Evolutionary conservation across 352 stramenopile genomes (phyloP).

Genomic region (Phytophthora sp.): DNA sequence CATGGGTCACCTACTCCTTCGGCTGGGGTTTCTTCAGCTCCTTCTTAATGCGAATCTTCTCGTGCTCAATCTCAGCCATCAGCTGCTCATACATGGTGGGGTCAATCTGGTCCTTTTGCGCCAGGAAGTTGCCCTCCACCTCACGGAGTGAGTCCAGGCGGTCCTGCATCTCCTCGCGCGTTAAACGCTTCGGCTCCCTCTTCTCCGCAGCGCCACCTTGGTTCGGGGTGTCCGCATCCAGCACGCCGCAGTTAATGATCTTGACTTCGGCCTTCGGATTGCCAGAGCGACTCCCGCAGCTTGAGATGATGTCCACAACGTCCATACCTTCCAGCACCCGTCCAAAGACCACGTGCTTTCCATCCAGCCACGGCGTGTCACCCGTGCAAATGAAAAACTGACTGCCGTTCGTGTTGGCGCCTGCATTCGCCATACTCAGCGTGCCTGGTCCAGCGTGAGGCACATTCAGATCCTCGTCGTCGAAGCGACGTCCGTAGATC

Average conservation of each 20-base stretch:
- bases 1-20: conserved; percentile 15
- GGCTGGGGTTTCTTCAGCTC: conserved; percentile 49
- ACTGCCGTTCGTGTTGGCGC: conserved; percentile 91
- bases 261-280: conserved; percentile 86
- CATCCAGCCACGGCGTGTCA: conserved; percentile 96
- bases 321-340: conserved; percentile 90
- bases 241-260: conserved; percentile 90
- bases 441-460: conserved; percentile 75
- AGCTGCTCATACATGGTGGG: conserved; percentile 64
- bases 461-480: conserved; percentile 90
- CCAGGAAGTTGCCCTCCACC: conserved; percentile 62
- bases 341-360: conserved; percentile 97
- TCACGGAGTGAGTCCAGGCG: conserved; percentile 67
- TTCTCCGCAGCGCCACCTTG: conserved; percentile 18
- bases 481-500: conserved; percentile 94
- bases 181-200: conserved; percentile 43
- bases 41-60: conserved; percentile 71
- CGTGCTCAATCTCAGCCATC: conserved; percentile 70
- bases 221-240: conserved; percentile 29
- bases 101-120: conserved; percentile 68
- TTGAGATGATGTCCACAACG: conserved; percentile 91
- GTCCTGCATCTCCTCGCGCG: conserved; percentile 64
- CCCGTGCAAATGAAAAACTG: conserved; percentile 98
- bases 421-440: conserved; percentile 90
- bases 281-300: conserved; percentile 84